These are phyloP conservation scores for Jackrogersella minutella DNA, from an alignment of 495 filamentous ascomycete species.

Conservation along the genomic window DNA sequence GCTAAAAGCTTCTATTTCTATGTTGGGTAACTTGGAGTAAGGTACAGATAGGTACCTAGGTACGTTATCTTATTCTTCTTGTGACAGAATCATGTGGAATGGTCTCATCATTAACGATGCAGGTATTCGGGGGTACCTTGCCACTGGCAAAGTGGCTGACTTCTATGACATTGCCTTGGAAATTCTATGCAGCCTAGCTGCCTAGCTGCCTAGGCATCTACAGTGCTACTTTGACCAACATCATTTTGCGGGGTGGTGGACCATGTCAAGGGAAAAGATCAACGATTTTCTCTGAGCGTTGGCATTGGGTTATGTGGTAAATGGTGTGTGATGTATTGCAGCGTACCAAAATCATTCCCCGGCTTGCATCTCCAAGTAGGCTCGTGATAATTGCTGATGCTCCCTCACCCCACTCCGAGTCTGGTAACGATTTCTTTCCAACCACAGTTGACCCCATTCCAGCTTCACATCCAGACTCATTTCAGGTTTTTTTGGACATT, in stretches of 20 bases:
- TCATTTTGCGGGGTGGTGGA: conserved; percentile 34
- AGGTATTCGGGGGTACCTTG: too few relatives aligned
- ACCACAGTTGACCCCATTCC: conserved; percentile 14
- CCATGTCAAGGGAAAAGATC: conserved; percentile 28
- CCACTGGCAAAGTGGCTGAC: conserved; percentile 1
- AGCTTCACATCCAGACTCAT: background rate
- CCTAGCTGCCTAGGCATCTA: too few relatives aligned
- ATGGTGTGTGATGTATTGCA: conserved; percentile 30
- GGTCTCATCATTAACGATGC: too few relatives aligned
- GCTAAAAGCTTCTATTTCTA: background rate
- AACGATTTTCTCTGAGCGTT: conserved; percentile 8
- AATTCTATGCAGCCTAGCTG: conserved; percentile 33
- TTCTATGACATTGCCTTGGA: conserved; percentile 3
- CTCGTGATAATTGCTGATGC: conserved; percentile 33
- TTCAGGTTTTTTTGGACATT: background rate
- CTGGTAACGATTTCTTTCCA: conserved; percentile 12
- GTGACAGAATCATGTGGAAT: too few relatives aligned
- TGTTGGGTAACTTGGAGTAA: too few relatives aligned
- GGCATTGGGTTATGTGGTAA: conserved; percentile 16
- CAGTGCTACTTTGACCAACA: conserved; percentile 28
- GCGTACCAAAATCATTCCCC: conserved; percentile 17
- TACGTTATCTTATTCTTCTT: background rate
- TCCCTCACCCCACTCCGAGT: background rate
- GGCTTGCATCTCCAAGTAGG: conserved; percentile 22
- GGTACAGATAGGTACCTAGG: too few relatives aligned